A percentile compares a stretch with the other conserved stretches of the same genome.
phyloP scores from a whole-genome alignment of 441 rosid species.

The Manihot esculenta region DNA sequence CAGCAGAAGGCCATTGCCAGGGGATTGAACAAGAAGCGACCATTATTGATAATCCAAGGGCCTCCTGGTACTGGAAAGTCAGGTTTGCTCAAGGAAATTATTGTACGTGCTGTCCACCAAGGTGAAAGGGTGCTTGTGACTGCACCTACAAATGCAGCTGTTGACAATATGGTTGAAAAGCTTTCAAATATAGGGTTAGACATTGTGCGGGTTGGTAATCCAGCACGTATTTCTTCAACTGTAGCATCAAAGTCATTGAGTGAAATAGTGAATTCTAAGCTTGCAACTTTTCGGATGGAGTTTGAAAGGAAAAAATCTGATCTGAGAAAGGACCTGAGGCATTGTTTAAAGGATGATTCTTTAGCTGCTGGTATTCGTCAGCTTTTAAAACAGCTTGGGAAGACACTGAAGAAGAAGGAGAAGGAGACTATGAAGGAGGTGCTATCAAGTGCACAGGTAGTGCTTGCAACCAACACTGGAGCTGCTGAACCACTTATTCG shows the following conservation, averaged over 20 bases:
- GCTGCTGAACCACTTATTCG: conserved; percentile 91
- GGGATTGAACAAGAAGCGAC: conserved; percentile 81
- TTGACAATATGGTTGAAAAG: conserved; percentile 96
- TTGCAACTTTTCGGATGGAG: conserved; percentile 62
- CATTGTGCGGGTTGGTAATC: conserved; percentile 92
- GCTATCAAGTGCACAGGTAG: conserved; percentile 79
- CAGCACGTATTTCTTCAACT: conserved; percentile 82
- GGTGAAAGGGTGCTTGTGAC: conserved; percentile 95
- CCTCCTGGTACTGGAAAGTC: conserved; percentile 99
- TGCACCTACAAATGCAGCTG: conserved; percentile 97
- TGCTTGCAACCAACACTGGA: conserved; percentile 90
- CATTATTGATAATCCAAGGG: conserved; percentile 78
- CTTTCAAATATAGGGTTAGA: conserved; percentile 64
- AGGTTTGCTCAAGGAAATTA: conserved; percentile 81
- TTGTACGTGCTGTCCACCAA: conserved; percentile 68
- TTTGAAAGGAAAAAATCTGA: conserved; percentile 84
- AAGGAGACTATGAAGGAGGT: conserved; percentile 85
- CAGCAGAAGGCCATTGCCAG: conserved; percentile 68
- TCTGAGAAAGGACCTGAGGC: conserved; percentile 79
- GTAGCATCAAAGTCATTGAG: conserved; percentile 86
- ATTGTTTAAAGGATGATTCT: conserved; percentile 85
- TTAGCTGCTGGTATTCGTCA: conserved; percentile 97
- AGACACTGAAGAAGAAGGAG: conserved; percentile 81
- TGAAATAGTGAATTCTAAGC: conserved; percentile 76
- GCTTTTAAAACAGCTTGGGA: conserved; percentile 89